These are phyloP conservation scores for Camellia lanceoleosa DNA, from an alignment of 148 eudicot genomes.

Conservation along the genomic window DNA sequence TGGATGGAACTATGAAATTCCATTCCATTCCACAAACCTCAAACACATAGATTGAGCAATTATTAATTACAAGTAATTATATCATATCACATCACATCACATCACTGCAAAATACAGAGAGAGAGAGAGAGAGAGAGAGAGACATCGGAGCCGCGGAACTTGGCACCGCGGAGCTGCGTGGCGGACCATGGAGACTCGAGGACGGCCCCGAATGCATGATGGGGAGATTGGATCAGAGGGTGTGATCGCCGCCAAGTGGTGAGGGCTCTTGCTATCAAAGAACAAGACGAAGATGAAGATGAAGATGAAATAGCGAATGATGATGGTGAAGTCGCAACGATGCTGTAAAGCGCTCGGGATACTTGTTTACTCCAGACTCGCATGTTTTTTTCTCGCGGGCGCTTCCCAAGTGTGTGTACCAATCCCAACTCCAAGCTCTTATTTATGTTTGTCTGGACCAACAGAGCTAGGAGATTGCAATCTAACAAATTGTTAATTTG, in stretches of 20 bases:
- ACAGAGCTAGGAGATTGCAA: no score
- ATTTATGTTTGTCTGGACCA: no score
- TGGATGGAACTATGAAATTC: not conserved
- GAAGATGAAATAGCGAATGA: not conserved
- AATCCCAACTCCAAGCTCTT: no score
- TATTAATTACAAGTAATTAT: not conserved
- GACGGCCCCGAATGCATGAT: constrained; percentile 3
- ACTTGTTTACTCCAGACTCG: no score
- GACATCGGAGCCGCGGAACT: constrained; percentile 69
- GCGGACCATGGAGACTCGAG: constrained; percentile 50
- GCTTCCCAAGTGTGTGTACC: no score
- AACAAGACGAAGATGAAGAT: not conserved
- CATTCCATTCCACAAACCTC: not conserved
- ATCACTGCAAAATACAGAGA: not conserved
- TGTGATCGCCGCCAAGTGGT: not conserved
- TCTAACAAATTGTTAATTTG: no score
- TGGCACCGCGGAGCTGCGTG: constrained; percentile 66
- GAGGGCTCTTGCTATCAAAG: constrained; percentile 13
- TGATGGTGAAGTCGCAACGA: not conserved
- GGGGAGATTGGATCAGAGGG: constrained; percentile 10
- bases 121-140: not conserved
- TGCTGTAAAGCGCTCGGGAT: no score
- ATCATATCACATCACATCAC: no score
- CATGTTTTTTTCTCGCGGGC: no score
- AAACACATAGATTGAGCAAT: not conserved